These are phyloP conservation scores for Hemileccinum rubropunctum DNA, from an alignment of 768 basidiomycete genomes.

Conservation along the genomic window DNA sequence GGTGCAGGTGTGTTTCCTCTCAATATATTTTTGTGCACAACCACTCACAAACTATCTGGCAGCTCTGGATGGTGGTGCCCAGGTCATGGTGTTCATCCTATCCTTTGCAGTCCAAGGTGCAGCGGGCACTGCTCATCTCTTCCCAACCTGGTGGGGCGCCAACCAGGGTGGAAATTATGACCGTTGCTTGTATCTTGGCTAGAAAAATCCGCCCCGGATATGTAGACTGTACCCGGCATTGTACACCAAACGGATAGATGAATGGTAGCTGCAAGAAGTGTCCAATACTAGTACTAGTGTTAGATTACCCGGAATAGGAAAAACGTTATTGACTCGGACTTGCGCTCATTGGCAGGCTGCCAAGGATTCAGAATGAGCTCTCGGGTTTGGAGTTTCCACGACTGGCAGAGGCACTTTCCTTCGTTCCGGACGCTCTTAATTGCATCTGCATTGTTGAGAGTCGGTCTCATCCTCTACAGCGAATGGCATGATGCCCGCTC, in stretches of 20 bases:
- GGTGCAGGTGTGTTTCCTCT: constrained; percentile 38
- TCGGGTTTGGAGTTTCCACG: not conserved
- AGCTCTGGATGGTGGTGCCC: constrained; percentile 38
- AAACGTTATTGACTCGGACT: too few relatives aligned
- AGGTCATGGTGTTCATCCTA: constrained; percentile 55
- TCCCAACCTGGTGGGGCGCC: constrained; percentile 61
- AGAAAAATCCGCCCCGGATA: not conserved
- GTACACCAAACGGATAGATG: too few relatives aligned
- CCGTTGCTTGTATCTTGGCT: constrained; percentile 16
- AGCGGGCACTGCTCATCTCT: constrained; percentile 45
- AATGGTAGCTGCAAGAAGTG: too few relatives aligned
- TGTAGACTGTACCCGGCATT: not conserved
- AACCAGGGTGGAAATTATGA: constrained; percentile 47
- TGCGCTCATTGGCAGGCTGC: not conserved
- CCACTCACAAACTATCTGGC: not conserved
- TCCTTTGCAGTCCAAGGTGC: constrained; percentile 52
- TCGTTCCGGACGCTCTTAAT: constrained; percentile 55
- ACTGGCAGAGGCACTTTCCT: constrained; percentile 13
- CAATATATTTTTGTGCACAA: too few relatives aligned
- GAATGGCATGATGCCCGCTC: constrained; percentile 87
- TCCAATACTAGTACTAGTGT: too few relatives aligned
- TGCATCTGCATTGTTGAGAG: constrained; percentile 55
- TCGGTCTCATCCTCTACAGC: constrained; percentile 77
- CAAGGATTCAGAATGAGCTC: not conserved
- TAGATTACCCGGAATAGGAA: too few relatives aligned